These are phyloP conservation scores for Amphichorda felina DNA, from an alignment of 2,329 filamentous ascomycete genomes.

Conservation along the genomic window DNA sequence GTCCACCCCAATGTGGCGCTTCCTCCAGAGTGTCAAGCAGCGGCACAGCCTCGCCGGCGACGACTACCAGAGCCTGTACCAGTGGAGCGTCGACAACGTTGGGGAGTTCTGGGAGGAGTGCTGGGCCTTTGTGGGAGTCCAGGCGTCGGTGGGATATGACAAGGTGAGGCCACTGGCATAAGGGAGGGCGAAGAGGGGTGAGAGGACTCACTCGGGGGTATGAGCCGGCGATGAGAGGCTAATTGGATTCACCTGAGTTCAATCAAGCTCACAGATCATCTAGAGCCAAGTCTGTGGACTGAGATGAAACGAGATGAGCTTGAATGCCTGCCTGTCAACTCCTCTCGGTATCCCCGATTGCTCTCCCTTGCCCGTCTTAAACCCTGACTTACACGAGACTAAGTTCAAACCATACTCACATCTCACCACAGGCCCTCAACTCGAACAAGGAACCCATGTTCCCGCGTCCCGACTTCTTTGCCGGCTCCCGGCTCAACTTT, in stretches of 20 bases:
- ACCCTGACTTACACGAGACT: background rate
- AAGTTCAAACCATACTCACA: background rate
- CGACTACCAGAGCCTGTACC: slow-evolving; percentile 64
- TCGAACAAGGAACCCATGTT: slow-evolving; percentile 61
- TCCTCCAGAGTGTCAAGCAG: slow-evolving; percentile 56
- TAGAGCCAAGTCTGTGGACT: no score
- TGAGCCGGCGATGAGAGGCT: no score
- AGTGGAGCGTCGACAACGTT: slow-evolving; percentile 73
- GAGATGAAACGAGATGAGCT: no score
- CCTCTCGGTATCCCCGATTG: no score
- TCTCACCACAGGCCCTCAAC: slow-evolving; percentile 46
- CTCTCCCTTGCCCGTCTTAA: no score
- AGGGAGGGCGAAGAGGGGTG: background rate
- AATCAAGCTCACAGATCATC: no score
- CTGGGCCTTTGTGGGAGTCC: slow-evolving; percentile 74
- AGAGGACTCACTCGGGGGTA: background rate
- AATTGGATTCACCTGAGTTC: no score
- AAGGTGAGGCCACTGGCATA: slow-evolving; percentile 33
- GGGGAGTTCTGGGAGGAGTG: slow-evolving; percentile 73
- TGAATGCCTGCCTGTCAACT: no score
- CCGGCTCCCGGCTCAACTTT: slow-evolving; percentile 73
- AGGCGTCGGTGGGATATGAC: slow-evolving; percentile 50
- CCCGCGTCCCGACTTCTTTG: slow-evolving; percentile 78
- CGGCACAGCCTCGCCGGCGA: slow-evolving; percentile 51
- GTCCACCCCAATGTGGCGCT: slow-evolving; percentile 59